phyloP scores from a whole-genome alignment of 2,329 filamentous ascomycete genomes.

The Trichoderma sp. region DNA sequence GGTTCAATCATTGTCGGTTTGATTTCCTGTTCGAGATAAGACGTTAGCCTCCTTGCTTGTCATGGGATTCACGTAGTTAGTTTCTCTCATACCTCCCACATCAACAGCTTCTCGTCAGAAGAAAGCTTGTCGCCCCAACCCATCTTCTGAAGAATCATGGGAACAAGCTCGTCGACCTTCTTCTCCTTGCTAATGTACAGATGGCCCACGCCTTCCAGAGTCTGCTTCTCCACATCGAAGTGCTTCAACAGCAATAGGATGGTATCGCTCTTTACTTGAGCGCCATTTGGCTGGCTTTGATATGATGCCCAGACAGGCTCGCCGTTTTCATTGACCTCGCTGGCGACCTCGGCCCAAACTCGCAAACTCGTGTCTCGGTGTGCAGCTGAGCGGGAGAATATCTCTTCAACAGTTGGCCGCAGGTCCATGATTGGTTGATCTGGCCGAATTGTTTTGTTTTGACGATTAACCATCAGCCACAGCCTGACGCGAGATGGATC shows the following conservation, averaged over 20 bases:
- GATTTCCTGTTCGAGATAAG: conserved; percentile 63
- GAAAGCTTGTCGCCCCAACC: conserved; percentile 75
- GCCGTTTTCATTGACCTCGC: conserved; percentile 65
- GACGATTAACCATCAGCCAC: conserved; percentile 97
- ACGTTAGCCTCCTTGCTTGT: not conserved
- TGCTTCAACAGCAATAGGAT: conserved; percentile 91
- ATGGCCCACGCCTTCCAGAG: conserved; percentile 72
- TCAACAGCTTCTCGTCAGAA: conserved; percentile 58
- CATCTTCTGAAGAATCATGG: conserved; percentile 78
- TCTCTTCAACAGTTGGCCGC: conserved; percentile 74
- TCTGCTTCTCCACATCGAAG: conserved; percentile 78
- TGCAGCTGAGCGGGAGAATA: conserved; percentile 50
- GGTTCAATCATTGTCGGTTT: conserved; percentile 96
- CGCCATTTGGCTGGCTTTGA: conserved; percentile 55
- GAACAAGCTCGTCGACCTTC: conserved; percentile 80
- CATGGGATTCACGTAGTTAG: not conserved
- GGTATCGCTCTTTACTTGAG: conserved; percentile 57
- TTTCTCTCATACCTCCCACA: conserved; percentile 65
- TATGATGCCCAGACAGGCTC: conserved; percentile 69
- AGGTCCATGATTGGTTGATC: conserved; percentile 81
- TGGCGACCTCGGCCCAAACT: conserved; percentile 80
- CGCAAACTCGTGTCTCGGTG: conserved; percentile 71
- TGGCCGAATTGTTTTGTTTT: conserved; percentile 93
- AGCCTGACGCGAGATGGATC: conserved; percentile 72
- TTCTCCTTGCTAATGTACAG: conserved; percentile 85